phyloP scores from a whole-genome alignment of 257 asterid genomes.

The Rehmannia glutinosa region DNA sequence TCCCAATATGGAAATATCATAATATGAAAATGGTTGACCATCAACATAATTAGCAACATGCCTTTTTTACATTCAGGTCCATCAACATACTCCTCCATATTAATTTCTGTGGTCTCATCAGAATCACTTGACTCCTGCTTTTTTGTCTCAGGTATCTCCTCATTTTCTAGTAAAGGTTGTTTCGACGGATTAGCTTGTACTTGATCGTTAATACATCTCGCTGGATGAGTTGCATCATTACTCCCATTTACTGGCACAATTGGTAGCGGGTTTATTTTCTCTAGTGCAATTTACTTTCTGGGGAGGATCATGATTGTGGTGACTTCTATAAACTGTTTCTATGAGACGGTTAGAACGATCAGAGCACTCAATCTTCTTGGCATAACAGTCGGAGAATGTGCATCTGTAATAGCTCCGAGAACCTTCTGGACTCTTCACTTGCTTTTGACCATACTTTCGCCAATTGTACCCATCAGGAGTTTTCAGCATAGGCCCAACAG shows the following conservation, averaged over 20 bases:
- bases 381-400: constrained; percentile 68
- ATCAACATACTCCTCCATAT: constrained; percentile 45
- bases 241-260: constrained; percentile 30
- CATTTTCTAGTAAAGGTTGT: constrained; percentile 31
- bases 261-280: constrained; percentile 41
- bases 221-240: constrained; percentile 27
- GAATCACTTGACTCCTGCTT: constrained; percentile 55
- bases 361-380: constrained; percentile 88
- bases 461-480: constrained; percentile 88
- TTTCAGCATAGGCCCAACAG: constrained; percentile 38
- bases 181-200: constrained; percentile 41
- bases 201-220: constrained; percentile 23
- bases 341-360: constrained; percentile 47
- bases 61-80: constrained; percentile 61
- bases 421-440: constrained; percentile 95
- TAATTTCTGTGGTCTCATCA: constrained; percentile 48
- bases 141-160: constrained; percentile 30
- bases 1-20: constrained; percentile 9
- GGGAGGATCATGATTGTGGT: constrained; percentile 91
- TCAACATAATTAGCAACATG: constrained; percentile 18
- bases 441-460: constrained; percentile 98
- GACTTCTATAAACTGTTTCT: constrained; percentile 72
- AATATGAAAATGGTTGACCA: constrained; percentile 7
- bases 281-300: constrained; percentile 44
- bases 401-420: constrained; percentile 94